Evolutionary conservation across 225 moss, liverwort and hornwort species (phyloP), one percentile per base, ranked within the genome.

Genomic region (Climacium dendroides): DNA sequence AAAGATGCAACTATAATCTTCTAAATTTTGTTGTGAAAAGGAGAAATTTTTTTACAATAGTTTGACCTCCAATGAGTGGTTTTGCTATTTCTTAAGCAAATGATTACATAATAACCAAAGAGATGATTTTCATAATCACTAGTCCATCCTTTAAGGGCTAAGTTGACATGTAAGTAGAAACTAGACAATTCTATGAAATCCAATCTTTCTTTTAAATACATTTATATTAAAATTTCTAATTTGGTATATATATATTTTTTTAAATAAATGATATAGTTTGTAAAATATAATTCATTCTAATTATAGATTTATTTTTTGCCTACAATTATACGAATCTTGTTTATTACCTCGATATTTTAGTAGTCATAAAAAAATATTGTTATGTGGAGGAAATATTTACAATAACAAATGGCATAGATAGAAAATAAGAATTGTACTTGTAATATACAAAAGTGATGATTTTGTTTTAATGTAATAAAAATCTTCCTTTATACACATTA

Each of bases 211-310:
- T 39, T 25, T 14, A 9, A 70, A 41, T 25, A 5, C 1, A 8
- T 3, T 25, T 70, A 5, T 41, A 70, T 41, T 43, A 5, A 41
- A 8, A 26, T 43, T 70, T 25, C 14, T 69, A 13, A 39, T 24
- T 39, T 41, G 70, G 26, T 15, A 2, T 26, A n/a, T n/a, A n/a
- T n/a, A n/a, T n/a, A n/a, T n/a, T n/a, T n/a, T n/a, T n/a, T n/a
- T n/a, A n/a, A 70, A 37, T 14, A 7, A 41, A 0, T 9, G 1
- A 0, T 41, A 26, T 0, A 3, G 0, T 22, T 41, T 43, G 3
- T 15, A 8, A 70, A 41, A 35, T 41, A 25, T 9, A 41, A 25
- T 41, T 70, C 3, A 5, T 70, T 70, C 8, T 0, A 25, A 24
- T 41, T 70, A 8, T 41, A 14, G 35, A 35, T 35, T 65, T 35